These are phyloP conservation scores for Glonium stellatum DNA, from an alignment of 495 filamentous ascomycete genomes.

Conservation along the genomic window DNA sequence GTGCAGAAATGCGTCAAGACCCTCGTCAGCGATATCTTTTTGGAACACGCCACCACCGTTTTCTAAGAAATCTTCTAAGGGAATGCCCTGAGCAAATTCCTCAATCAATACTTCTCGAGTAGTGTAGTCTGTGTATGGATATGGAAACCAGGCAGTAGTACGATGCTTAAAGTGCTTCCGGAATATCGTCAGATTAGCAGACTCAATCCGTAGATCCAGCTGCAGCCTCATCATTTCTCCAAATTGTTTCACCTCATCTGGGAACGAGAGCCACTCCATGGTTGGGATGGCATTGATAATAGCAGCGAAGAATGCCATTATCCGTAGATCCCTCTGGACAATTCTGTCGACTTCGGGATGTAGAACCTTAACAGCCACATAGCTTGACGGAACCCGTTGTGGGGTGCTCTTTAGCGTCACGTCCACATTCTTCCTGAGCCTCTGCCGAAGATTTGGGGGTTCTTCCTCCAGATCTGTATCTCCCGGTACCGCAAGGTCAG, in stretches of 20 bases:
- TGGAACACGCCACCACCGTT: slow-evolving; percentile 91
- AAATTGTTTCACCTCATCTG: slow-evolving; percentile 89
- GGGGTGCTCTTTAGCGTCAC: slow-evolving; percentile 78
- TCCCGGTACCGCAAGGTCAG: slow-evolving; percentile 58
- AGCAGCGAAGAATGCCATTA: slow-evolving; percentile 89
- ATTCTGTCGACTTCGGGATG: slow-evolving; percentile 86
- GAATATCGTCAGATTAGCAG: slow-evolving; percentile 81
- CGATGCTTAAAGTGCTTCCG: slow-evolving; percentile 83
- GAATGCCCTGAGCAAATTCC: slow-evolving; percentile 92
- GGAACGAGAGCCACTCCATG: slow-evolving; percentile 95
- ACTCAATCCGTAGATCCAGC: slow-evolving; percentile 90
- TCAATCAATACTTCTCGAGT: slow-evolving; percentile 90
- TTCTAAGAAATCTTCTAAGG: slow-evolving; percentile 79
- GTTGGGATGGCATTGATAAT: slow-evolving; percentile 83
- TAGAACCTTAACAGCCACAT: slow-evolving; percentile 94
- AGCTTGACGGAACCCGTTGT: slow-evolving; percentile 76
- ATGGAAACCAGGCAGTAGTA: slow-evolving; percentile 92
- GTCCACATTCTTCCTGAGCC: slow-evolving; percentile 75
- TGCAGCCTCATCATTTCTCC: slow-evolving; percentile 98
- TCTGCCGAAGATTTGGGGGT: slow-evolving; percentile 52
- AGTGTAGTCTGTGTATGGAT: slow-evolving; percentile 83
- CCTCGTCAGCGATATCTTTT: slow-evolving; percentile 89
- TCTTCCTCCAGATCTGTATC: slow-evolving; percentile 47
- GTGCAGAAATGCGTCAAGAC: slow-evolving; percentile 92
- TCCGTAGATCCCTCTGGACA: slow-evolving; percentile 80